phyloP scores from a whole-genome alignment of 139 green algal genomes.

The Picochlorum costavermella region DNA sequence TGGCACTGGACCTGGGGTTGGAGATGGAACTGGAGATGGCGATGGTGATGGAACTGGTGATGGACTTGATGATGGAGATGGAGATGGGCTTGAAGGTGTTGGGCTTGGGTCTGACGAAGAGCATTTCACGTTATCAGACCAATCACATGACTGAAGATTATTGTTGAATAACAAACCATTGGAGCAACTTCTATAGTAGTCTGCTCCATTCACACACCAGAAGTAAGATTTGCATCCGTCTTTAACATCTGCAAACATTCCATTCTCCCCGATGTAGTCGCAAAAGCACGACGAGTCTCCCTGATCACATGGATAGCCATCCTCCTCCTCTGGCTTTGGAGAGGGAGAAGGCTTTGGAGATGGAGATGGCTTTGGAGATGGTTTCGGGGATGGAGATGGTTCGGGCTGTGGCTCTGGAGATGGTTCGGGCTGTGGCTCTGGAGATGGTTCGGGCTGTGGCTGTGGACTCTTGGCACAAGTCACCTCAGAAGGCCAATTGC shows the following conservation, averaged over 20 bases:
- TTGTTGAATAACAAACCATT: constrained; percentile 3
- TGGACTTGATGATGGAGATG: not conserved
- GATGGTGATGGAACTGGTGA: not conserved
- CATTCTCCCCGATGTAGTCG: not conserved
- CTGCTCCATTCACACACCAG: not conserved
- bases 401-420: not conserved
- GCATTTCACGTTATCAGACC: not conserved
- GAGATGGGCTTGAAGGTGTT: constrained; percentile 4
- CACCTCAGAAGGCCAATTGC: constrained; percentile 14
- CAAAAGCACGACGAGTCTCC: not conserved
- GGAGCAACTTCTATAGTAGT: not conserved
- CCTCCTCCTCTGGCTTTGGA: not conserved
- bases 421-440: not conserved
- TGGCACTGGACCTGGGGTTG: not conserved
- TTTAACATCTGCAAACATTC: constrained; percentile 1
- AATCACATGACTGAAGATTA: not conserved
- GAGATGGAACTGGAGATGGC: not conserved
- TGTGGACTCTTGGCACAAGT: not conserved
- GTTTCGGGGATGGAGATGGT: not conserved
- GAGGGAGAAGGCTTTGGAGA: not conserved
- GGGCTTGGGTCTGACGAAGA: not conserved
- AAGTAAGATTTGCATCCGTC: not conserved
- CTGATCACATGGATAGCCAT: not conserved
- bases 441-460: not conserved
- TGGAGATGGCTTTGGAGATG: too few species aligned